A percentile compares a stretch with the other conserved stretches of the same genome.
Conservation (phyloP, 306 rosid species). For the Erythrophleum fordii region DNA sequence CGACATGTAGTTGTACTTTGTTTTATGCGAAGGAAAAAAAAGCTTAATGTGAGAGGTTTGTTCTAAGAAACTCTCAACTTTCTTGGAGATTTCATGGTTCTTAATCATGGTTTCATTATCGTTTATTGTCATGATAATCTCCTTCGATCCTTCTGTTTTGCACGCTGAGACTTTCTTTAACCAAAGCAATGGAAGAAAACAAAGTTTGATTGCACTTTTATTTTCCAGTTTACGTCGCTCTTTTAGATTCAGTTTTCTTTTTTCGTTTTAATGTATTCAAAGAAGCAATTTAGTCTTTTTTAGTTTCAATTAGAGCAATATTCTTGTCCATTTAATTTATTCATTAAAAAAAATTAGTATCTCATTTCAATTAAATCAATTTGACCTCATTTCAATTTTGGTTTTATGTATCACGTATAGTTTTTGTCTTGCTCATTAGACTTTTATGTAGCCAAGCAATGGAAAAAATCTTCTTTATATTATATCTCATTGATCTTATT, state of each 20-base stretch:
- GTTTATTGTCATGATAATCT: neutral
- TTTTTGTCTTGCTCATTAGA: no score
- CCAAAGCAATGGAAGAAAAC: neutral
- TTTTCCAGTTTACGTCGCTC: neutral
- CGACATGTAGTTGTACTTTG: conserved; percentile 46
- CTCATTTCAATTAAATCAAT: no score
- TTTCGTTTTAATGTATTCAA: neutral
- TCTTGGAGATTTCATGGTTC: neutral
- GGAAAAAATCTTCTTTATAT: neutral
- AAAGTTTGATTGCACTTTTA: neutral
- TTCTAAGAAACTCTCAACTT: neutral
- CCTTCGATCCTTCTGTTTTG: neutral
- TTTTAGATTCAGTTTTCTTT: neutral
- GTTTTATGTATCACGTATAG: no score
- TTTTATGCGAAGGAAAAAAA: neutral
- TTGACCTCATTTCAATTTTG: no score
- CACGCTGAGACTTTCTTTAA: neutral
- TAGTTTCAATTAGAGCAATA: no score
- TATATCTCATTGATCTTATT: neutral
- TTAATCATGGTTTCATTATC: no score
- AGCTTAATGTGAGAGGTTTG: neutral
- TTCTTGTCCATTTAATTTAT: no score
- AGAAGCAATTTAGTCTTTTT: no score
- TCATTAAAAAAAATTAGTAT: no score
- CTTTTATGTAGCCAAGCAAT: no score